phyloP scores from a whole-genome alignment of 2,329 filamentous ascomycete genomes.

The Chaetothyriales sp. region DNA sequence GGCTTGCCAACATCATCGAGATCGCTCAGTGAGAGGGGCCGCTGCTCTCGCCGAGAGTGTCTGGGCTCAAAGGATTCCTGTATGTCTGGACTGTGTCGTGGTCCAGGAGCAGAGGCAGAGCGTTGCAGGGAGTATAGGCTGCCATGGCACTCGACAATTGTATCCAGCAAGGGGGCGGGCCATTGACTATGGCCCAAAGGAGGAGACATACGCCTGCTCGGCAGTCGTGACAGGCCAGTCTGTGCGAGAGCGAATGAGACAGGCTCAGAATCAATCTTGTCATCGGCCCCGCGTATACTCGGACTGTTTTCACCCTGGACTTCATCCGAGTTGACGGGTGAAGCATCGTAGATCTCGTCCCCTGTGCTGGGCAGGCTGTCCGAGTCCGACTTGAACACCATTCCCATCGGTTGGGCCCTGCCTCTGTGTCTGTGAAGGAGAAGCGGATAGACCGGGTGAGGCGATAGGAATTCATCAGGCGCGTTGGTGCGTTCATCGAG shows the following conservation, averaged over 20 bases:
- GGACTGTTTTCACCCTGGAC: constrained; percentile 2
- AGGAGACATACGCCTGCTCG: background rate
- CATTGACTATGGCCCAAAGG: constrained; percentile 10
- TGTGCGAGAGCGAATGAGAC: constrained; percentile 3
- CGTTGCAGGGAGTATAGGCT: constrained; percentile 12
- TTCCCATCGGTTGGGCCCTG: background rate
- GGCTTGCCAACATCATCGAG: constrained; percentile 11
- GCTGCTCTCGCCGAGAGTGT: constrained; percentile 1
- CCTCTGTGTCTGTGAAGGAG: background rate
- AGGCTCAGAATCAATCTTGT: background rate
- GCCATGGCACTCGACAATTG: constrained; percentile 20
- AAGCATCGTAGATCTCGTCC: constrained; percentile 25
- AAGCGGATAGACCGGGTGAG: background rate
- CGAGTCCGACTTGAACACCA: constrained; percentile 4
- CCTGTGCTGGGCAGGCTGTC: constrained; percentile 24
- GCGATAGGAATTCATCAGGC: background rate
- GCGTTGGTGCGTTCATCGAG: background rate
- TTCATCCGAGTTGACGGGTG: constrained; percentile 20
- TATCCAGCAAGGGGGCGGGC: constrained; percentile 16
- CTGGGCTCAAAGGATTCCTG: constrained; percentile 3
- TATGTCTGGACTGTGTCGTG: constrained; percentile 1
- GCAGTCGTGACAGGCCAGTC: background rate
- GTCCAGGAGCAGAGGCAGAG: constrained; percentile 7
- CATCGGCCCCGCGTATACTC: background rate
- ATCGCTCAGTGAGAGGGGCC: constrained; percentile 19